Percentiles rank a stretch among this genome's conserved stretches.
phyloP scores from a whole-genome alignment of 495 filamentous ascomycete species.

The Letharia lupina region DNA sequence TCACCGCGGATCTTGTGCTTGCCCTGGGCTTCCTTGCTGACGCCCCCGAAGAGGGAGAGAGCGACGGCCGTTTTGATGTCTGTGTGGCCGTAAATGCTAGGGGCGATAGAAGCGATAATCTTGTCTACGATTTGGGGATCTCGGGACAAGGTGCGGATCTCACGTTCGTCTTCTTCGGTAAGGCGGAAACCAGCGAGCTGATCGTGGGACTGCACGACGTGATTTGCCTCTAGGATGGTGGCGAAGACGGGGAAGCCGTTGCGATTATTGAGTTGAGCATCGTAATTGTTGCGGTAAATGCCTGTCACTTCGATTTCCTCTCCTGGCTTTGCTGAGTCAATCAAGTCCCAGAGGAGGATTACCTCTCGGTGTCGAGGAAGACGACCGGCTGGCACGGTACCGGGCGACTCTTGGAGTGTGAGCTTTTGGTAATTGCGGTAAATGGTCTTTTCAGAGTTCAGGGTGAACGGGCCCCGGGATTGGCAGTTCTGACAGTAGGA shows the following conservation, averaged over 20 bases:
- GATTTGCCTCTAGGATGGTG: slow-evolving; percentile 94
- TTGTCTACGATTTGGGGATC: slow-evolving; percentile 94
- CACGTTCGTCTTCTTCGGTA: slow-evolving; percentile 89
- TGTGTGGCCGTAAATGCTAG: slow-evolving; percentile 92
- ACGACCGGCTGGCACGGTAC: slow-evolving; percentile 92
- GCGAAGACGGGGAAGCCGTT: slow-evolving; percentile 99
- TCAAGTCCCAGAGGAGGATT: slow-evolving; percentile 92
- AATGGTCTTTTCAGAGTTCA: slow-evolving; percentile 98
- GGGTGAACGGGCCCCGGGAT: slow-evolving; percentile 86
- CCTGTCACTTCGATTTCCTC: slow-evolving; percentile 97
- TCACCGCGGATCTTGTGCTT: slow-evolving; percentile 89
- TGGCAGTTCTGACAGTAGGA: slow-evolving; percentile 97
- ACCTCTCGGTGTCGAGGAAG: slow-evolving; percentile 93
- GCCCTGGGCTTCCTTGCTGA: slow-evolving; percentile 80
- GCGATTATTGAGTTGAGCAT: slow-evolving; percentile 94
- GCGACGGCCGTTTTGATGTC: slow-evolving; percentile 98
- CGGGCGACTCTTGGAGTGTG: slow-evolving; percentile 94
- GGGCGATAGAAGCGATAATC: slow-evolving; percentile 88
- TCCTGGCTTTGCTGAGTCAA: slow-evolving; percentile 92
- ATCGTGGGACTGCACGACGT: slow-evolving; percentile 94
- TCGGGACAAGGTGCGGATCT: slow-evolving; percentile 76
- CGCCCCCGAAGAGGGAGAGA: slow-evolving; percentile 89
- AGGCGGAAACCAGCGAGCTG: slow-evolving; percentile 95
- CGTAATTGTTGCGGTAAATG: slow-evolving; percentile 97
- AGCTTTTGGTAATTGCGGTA: slow-evolving; percentile 99